Evolutionary conservation across 148 eudicot genomes (phyloP), one percentile per base, ranked within the genome.

Genomic region (Cornus florida): DNA sequence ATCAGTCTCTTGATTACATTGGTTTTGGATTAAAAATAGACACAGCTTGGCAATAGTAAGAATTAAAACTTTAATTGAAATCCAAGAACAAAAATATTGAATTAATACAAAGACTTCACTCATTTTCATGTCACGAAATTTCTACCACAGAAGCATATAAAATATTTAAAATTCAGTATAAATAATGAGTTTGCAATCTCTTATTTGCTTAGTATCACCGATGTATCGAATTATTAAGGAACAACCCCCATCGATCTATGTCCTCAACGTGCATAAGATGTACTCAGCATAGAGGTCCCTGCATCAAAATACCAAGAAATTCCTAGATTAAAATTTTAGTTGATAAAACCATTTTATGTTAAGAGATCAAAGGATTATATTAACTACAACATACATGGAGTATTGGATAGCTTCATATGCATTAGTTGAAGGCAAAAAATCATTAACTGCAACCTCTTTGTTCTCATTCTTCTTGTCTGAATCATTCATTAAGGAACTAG

Each of bases 391-490:
- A 53, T 53, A 91, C 94, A 91, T 91, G 75, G 94, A 91, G 80
- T 91, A 68, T 75, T 91, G 94, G 59, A 91, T 91, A 68, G 91
- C 91, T n/a, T 89, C 92, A 43, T 77, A 64, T 70, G 94, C 94
- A 33, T 86, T 80, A n/a, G 69, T 68, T 65, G 94, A 74, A 74
- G 94, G 92, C 66, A 91, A 79, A 81, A 91, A 88, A 8, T 85
- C 91, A 78, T 89, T 68, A 56, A 86, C 91, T 12, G 89, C 91
- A 17, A 89, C 91, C 79, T 90, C 90, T 79, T 89, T 87, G 85
- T 89, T 91, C 86, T 89, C 94, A 70, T 91, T 91, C 88, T 89
- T 89, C 85, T 89, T 91, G 83, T 91, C 94, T 91, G 22, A 60
- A 66, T 22, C 35, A 38, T 31, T 28, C 7, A 82, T 87, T 70